A percentile compares a stretch with the other conserved stretches of the same genome.
Evolutionary conservation across 306 rosid genomes (phyloP).

Genomic region (Prinsepia uniflora): DNA sequence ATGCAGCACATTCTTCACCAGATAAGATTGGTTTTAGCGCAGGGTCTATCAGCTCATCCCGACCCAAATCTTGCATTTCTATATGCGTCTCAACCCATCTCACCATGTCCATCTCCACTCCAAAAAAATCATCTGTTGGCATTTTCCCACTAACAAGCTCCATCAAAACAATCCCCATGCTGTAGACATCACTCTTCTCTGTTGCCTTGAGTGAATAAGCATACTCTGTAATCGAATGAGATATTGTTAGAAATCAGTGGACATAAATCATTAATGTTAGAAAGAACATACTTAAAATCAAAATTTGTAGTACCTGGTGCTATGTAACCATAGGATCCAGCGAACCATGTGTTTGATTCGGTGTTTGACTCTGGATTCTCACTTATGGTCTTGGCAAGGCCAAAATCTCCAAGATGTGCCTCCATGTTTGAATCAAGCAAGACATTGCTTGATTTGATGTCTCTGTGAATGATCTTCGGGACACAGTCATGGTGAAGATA

Average conservation of each 20-base stretch:
- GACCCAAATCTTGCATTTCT: slow-evolving; percentile 38
- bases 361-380: slow-evolving; percentile 65
- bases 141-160: slow-evolving; percentile 87
- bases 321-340: slow-evolving; percentile 87
- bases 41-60: slow-evolving; percentile 64
- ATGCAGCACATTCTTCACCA: slow-evolving; percentile 53
- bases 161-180: slow-evolving; percentile 90
- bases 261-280: neutral
- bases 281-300: neutral
- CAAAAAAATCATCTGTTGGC: slow-evolving; percentile 69
- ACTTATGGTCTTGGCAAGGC: slow-evolving; percentile 63
- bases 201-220: slow-evolving; percentile 80
- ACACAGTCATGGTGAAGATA: slow-evolving; percentile 90
- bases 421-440: slow-evolving; percentile 83
- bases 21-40: slow-evolving; percentile 57
- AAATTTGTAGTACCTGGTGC: slow-evolving; percentile 68
- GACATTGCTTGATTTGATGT: slow-evolving; percentile 78
- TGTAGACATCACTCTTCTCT: slow-evolving; percentile 90
- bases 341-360: slow-evolving; percentile 72
- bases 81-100: slow-evolving; percentile 75
- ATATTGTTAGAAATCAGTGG: slow-evolving; percentile 13
- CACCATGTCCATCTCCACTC: slow-evolving; percentile 89
- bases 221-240: slow-evolving; percentile 50
- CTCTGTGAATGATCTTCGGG: slow-evolving; percentile 85
- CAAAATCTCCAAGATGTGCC: slow-evolving; percentile 95